A percentile compares a stretch with the other conserved stretches of the same genome.
Conservation (phyloP, 2,329 filamentous ascomycete species). For the Aspergillus nomiae region DNA sequence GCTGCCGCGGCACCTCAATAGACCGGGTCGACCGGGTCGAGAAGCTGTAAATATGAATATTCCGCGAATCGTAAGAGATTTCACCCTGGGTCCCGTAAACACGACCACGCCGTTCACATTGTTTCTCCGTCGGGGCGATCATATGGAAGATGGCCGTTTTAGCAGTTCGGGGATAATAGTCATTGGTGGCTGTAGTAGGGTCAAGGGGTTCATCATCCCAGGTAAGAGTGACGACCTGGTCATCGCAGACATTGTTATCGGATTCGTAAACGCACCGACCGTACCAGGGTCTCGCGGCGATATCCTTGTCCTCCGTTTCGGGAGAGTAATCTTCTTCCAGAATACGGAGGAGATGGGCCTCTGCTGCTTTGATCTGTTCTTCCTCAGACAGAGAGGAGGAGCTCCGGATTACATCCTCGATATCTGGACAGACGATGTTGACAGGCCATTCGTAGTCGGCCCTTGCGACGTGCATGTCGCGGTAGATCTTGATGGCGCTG, state of each 20-base stretch:
- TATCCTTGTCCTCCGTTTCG: conserved; percentile 55
- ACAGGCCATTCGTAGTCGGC: conserved; percentile 80
- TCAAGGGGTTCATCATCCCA: conserved; percentile 65
- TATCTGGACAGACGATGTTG: conserved; percentile 86
- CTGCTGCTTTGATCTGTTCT: conserved; percentile 41
- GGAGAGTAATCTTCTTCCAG: conserved; percentile 59
- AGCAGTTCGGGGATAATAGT: conserved; percentile 56
- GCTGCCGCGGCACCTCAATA: conserved; percentile 62
- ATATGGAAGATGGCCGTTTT: conserved; percentile 93
- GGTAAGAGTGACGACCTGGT: conserved; percentile 83
- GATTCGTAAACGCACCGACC: conserved; percentile 93
- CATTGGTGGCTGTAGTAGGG: neutral
- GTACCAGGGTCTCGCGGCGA: conserved; percentile 67
- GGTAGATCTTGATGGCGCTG: conserved; percentile 81
- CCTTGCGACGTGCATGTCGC: conserved; percentile 66
- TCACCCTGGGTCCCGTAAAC: conserved; percentile 88
- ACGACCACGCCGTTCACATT: conserved; percentile 81
- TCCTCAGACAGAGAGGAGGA: neutral
- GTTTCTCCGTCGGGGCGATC: conserved; percentile 84
- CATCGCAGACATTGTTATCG: conserved; percentile 92
- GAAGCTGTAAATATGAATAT: conserved; percentile 77
- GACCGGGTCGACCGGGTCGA: conserved; percentile 55
- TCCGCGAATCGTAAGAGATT: conserved; percentile 77
- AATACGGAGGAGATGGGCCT: conserved; percentile 50
- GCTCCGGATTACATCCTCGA: conserved; percentile 69